Conservation (phyloP, 139 green algal genomes). For the Chlorella sp. region DNA sequence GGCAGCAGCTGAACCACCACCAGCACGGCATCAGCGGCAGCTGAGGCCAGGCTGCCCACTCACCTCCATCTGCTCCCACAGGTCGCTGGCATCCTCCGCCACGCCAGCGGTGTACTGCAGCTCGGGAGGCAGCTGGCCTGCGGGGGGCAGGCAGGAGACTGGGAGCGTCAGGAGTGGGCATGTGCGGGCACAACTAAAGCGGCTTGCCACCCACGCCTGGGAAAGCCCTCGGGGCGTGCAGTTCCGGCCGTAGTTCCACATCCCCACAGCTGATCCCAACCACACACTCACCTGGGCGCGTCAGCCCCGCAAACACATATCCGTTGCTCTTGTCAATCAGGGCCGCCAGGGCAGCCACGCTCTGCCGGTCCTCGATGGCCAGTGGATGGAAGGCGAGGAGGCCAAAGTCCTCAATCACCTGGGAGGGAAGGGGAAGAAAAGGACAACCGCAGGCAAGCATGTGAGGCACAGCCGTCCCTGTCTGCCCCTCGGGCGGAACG, state of each 20-base stretch:
- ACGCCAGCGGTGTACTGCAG: conserved; percentile 45
- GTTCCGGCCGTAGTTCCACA: not conserved
- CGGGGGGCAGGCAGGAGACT: not conserved
- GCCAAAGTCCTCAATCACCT: conserved; percentile 88
- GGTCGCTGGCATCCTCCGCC: conserved; percentile 22
- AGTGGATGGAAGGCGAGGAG: conserved; percentile 89
- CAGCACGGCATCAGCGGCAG: no score
- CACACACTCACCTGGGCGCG: not conserved
- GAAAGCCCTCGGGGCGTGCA: not conserved
- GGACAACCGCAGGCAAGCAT: no score
- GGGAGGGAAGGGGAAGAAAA: not conserved
- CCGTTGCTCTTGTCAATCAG: conserved; percentile 84
- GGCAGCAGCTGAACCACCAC: no score
- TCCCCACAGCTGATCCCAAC: not conserved
- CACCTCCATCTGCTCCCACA: conserved; percentile 41
- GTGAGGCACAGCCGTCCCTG: no score
- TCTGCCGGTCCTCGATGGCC: conserved; percentile 80
- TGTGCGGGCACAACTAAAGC: not conserved
- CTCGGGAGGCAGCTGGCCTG: conserved; percentile 24
- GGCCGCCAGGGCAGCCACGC: conserved; percentile 58
- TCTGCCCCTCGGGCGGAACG: no score
- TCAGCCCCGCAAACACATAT: conserved; percentile 61
- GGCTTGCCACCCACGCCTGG: not conserved
- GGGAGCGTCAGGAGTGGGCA: no score
- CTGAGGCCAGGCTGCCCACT: no score